Base-by-base conservation (phyloP, 345 rosid species). In the Reutealis trisperma region DNA sequence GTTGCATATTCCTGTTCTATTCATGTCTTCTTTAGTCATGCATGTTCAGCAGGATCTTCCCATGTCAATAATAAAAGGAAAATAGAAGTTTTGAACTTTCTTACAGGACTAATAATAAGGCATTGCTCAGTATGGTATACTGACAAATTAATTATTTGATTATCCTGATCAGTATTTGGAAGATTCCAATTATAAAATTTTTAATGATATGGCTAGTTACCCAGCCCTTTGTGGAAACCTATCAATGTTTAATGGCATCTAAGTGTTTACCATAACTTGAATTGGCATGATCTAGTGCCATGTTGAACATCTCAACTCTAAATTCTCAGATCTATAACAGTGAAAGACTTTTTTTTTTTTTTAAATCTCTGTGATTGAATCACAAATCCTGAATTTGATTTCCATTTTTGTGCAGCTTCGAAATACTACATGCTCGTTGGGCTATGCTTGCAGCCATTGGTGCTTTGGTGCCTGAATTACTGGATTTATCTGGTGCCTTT, bases 361-460 rank as follows among this genome's bases (percentile, higher is more conserved):
- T 11, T 27, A 14, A 63, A 66, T 42, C 6, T 15, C 9, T 49
- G 25, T 51, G 58, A 69, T 9, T 51, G 61, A 54, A 4, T 41
- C n/a, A 66, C 1, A 27, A 30, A 1, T 76, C 8, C 51, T 67
- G 19, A 15, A 44, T 16, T 44, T 58, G 22, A 42, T 47, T 24
- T 57, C 37, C 45, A 54, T 60, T 24, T 44, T 78, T 52, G 59
- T 78, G 84, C 91, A 95, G 99, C 87, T 95, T 93, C 69, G 96
- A 95, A 81, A 90, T 92, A 88, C 88, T 93, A 61, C 98, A 95
- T 83, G 96, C 97, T 77, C 97, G 97, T 45, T 95, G 99, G 99
- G 99, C 97, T 57, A 93, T 95, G 99, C 96, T 92, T 84, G 98
- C 93, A 62, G 88, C 98, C 27, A 87, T 95, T 22, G 98, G 99